Base-by-base conservation (phyloP, 1,284 basidiomycete genomes). In the Microbotryum violaceum region DNA sequence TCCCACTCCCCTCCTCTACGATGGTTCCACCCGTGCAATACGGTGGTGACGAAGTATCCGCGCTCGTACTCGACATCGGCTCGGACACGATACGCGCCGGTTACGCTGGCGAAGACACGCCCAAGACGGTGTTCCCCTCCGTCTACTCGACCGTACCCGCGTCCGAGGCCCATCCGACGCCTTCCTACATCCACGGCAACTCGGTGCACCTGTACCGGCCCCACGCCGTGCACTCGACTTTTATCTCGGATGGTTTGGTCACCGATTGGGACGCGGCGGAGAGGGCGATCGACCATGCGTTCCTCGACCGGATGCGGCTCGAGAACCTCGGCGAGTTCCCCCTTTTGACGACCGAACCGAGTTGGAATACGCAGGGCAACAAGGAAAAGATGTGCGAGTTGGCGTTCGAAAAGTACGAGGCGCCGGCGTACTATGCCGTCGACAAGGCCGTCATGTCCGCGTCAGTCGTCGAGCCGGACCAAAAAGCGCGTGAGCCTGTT, bases 21-120 rank as follows among this genome's bases (percentile, higher is more conserved):
- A 67, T 65, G 63, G 57, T 59, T 29, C 62, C 66, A 16, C 46
- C 57, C 25, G 67, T 67, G 31, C 65, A 67, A 57, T 69, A 67
- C 57, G 67, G 65, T 18, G 67, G 67, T 18, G 67, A 69, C 47
- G 67, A 69, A 79, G 92, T 98, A 52, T 89, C 91, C 55, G 96
- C 94, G 25, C 80, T 98, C 59, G 96, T 98, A 46, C 79, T 98
- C 58, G 96, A 98, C 78, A 88, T 97, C 73, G 96, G 96, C 53
- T 82, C 89, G 46, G 88, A 89, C 53, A 87, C 90, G 21, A 80
- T 92, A 62, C 86, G 94, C 72, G 91, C 90, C 25, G 96, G 73
- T 53, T 96, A 94, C 75, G 94, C 96, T 20, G 96, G 96, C 55
- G 94, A 98, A 76, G 96, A 99, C 74, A 85, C 89, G 18, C 96